Percentiles rank a stretch among this genome's conserved stretches.
phyloP scores from a whole-genome alignment of 306 rosid species.

The Cicer bijugum region DNA sequence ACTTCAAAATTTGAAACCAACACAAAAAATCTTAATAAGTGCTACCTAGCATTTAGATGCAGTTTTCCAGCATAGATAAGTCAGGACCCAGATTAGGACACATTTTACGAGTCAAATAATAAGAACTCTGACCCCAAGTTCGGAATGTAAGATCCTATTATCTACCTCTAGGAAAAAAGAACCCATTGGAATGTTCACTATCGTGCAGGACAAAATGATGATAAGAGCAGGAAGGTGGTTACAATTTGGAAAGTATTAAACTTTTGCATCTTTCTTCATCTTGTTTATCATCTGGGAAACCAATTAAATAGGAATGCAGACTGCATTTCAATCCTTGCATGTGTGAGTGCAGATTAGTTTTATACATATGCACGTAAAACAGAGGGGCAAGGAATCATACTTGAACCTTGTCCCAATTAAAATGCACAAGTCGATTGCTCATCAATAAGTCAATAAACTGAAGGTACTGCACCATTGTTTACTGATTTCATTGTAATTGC shows the following conservation, averaged over 20 bases:
- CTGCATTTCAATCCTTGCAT: slow-evolving; percentile 19
- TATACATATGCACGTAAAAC: neutral
- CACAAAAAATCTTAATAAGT: slow-evolving; percentile 36
- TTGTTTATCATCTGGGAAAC: slow-evolving; percentile 31
- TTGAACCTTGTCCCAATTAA: neutral
- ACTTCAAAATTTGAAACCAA: slow-evolving; percentile 27
- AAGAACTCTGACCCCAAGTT: slow-evolving; percentile 35
- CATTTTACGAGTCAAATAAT: slow-evolving; percentile 22
- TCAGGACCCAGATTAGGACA: slow-evolving; percentile 23
- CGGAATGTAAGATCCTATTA: slow-evolving; percentile 37
- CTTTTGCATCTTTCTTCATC: slow-evolving; percentile 36
- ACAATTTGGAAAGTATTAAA: slow-evolving; percentile 41
- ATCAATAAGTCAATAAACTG: neutral
- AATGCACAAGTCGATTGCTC: neutral
- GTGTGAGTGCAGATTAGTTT: neutral
- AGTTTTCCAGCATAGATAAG: slow-evolving; percentile 35
- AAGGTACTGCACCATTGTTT: neutral
- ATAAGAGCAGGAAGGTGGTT: slow-evolving; percentile 23
- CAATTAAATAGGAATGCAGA: slow-evolving; percentile 22
- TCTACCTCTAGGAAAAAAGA: slow-evolving; percentile 33
- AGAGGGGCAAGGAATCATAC: neutral
- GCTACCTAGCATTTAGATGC: slow-evolving; percentile 40
- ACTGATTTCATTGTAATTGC: neutral
- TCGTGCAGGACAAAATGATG: slow-evolving; percentile 35
- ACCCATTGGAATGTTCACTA: slow-evolving; percentile 25